Base-by-base conservation (phyloP, 1,139 yeast genomes). In the Geotrichum citri-aurantii region DNA sequence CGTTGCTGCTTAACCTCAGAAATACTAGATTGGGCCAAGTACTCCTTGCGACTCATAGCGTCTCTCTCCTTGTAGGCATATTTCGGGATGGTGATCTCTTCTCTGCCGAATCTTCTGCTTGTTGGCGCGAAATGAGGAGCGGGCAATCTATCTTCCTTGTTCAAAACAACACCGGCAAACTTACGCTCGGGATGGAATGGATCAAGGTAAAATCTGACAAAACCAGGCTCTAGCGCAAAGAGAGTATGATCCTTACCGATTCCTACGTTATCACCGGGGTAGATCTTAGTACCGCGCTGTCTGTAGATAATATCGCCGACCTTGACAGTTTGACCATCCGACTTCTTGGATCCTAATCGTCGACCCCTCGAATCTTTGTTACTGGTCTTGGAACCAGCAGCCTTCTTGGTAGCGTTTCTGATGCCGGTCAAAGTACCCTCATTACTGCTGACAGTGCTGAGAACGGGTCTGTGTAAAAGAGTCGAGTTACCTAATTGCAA, bases 131-230 rank as follows among this genome's bases (percentile, higher is more conserved):
- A 92, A 71, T 93, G 98, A 10, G 95, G 89, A 11, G 90, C 84
- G 44, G 99, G 99, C 53, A 93, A 79, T 60, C 78, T 75, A 50
- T 82, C 75, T 3, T 84, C 86, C 63, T 80, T 79, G 52, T 77
- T 77, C 61, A 93, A 79, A 1, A 96, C 92, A 56, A 93, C 85
- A 48, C 99, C 99, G 59, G 91, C 90, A 69, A 88, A 88, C 71
- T 86, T 87, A 72, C 98, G 83, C 70, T 84, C 82, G 50, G 98
- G 97, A 70, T 93, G 99, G 79, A 92, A 92, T n/a, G 99, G 99
- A 75, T 93, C 97, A 64, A 84, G 77, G 73, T 93, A 93, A 75
- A 83, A 93, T 65, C 95, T 82, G 54, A 93, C 97, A 71, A 78
- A 91, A 26, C 99, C 99, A 1, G 97, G 97, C 69, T 93, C 98